phyloP scores from a whole-genome alignment of 208 protist species.

The Trypanosoma melophagium region DNA sequence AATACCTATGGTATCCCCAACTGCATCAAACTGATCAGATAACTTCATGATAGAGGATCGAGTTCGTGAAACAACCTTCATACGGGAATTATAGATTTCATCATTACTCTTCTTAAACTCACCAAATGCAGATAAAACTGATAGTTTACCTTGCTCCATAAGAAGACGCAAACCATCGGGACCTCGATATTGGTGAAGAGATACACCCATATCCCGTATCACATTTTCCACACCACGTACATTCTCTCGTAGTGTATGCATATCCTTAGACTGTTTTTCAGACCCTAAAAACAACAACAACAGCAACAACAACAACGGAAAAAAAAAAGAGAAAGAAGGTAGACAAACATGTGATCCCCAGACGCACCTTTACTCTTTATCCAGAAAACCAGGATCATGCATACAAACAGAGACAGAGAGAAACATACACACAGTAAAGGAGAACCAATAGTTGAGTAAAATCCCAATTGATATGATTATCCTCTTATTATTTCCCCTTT shows the following conservation, averaged over 20 bases:
- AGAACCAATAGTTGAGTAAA: neutral
- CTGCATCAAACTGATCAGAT: constrained; percentile 40
- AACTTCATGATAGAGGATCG: constrained; percentile 45
- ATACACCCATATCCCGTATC: constrained; percentile 38
- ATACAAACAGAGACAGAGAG: too few relatives aligned
- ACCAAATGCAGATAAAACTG: constrained; percentile 51
- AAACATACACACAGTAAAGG: too few relatives aligned
- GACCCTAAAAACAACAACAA: neutral
- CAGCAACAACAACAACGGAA: neutral
- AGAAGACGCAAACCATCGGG: constrained; percentile 39
- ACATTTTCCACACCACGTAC: constrained; percentile 36
- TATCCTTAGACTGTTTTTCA: constrained; percentile 17
- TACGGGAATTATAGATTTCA: constrained; percentile 46
- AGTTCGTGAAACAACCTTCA: constrained; percentile 37
- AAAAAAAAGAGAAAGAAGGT: neutral
- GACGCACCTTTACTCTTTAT: too few relatives aligned
- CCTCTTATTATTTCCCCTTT: neutral
- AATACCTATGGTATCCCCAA: constrained; percentile 28
- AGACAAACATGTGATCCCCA: too few relatives aligned
- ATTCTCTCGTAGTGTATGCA: constrained; percentile 25
- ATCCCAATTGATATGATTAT: neutral
- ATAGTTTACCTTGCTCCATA: constrained; percentile 44
- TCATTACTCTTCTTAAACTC: constrained; percentile 61
- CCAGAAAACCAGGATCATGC: too few relatives aligned
- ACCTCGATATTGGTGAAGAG: constrained; percentile 51